These are phyloP conservation scores for Aureoboletus auriporus DNA, from an alignment of 768 basidiomycete genomes.

Conservation along the genomic window DNA sequence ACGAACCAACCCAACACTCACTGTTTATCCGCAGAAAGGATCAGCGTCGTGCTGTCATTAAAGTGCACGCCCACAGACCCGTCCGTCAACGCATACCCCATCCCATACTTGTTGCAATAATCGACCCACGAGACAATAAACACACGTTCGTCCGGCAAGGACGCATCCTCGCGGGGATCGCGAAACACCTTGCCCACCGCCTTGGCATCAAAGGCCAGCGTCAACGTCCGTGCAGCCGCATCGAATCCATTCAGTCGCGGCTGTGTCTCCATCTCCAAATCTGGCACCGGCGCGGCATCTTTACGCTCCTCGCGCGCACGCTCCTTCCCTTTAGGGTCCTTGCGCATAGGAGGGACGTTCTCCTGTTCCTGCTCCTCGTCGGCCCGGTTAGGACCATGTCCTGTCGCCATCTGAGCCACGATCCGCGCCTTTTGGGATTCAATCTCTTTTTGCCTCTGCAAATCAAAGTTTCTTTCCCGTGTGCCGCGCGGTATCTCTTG, in stretches of 20 bases:
- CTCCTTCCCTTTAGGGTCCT: conserved; percentile 31
- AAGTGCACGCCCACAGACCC: conserved; percentile 94
- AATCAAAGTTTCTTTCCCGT: conserved; percentile 37
- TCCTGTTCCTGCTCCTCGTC: conserved; percentile 36
- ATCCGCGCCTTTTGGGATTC: conserved; percentile 91
- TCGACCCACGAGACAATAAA: conserved; percentile 99
- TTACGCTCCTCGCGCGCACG: conserved; percentile 22
- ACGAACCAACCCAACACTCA: conserved; percentile 35
- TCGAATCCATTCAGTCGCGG: conserved; percentile 59
- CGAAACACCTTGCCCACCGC: conserved; percentile 61
- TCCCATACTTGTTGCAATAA: conserved; percentile 99
- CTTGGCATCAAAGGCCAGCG: conserved; percentile 65
- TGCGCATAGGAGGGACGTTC: conserved; percentile 30
- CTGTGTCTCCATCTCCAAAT: conserved; percentile 22
- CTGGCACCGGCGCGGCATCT: conserved; percentile 8
- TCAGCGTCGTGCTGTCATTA: conserved; percentile 88
- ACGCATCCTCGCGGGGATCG: conserved; percentile 53
- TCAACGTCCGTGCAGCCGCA: conserved; percentile 49
- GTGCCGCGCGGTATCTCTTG: conserved; percentile 37
- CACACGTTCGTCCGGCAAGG: conserved; percentile 63
- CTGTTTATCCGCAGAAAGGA: conserved; percentile 85
- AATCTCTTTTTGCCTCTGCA: conserved; percentile 62
- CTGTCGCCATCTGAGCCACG: conserved; percentile 81
- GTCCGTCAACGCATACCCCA: conserved; percentile 96
- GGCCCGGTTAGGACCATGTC: conserved; percentile 24